These are phyloP conservation scores for Aspergillus sp. DNA, from an alignment of 2,329 filamentous ascomycete species.

Conservation along the genomic window DNA sequence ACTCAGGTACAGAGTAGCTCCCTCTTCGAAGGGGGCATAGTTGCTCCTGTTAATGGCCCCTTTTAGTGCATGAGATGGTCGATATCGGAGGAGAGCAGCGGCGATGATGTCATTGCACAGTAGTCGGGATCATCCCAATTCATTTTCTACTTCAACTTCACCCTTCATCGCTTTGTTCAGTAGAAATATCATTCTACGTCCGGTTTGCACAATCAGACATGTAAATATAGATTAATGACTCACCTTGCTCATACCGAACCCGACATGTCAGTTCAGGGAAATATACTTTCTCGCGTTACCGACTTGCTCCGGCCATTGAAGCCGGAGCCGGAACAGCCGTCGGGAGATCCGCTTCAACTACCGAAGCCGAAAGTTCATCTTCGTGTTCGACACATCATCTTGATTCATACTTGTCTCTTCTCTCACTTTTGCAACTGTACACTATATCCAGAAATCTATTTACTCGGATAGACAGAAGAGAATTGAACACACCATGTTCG, in stretches of 20 bases:
- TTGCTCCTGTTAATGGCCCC: too few relatives aligned
- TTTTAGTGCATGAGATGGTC: not conserved
- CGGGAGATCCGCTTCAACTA: slow-evolving; percentile 14
- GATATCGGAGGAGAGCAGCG: not conserved
- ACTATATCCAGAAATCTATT: not conserved
- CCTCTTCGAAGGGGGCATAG: not conserved
- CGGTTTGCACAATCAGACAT: not conserved
- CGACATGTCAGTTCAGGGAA: not conserved
- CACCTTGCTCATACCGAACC: not conserved
- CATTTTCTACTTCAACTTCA: not conserved
- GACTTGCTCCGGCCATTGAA: slow-evolving; percentile 29
- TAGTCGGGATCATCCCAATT: not conserved
- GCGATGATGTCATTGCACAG: slow-evolving; percentile 9
- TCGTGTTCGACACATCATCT: slow-evolving; percentile 7
- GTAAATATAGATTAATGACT: not conserved
- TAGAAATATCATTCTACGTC: too few relatives aligned
- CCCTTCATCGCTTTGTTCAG: too few relatives aligned
- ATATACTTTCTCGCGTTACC: slow-evolving; percentile 19
- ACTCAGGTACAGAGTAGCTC: not conserved
- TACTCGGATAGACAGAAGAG: not conserved
- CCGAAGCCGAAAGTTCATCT: slow-evolving; percentile 12
- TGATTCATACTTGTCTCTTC: not conserved
- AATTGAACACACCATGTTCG: slow-evolving; percentile 18
- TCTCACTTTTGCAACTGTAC: not conserved
- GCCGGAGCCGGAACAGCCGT: slow-evolving; percentile 20